Conservation (phyloP, 2,329 filamentous ascomycete genomes). For the Elsinoe arachidis region DNA sequence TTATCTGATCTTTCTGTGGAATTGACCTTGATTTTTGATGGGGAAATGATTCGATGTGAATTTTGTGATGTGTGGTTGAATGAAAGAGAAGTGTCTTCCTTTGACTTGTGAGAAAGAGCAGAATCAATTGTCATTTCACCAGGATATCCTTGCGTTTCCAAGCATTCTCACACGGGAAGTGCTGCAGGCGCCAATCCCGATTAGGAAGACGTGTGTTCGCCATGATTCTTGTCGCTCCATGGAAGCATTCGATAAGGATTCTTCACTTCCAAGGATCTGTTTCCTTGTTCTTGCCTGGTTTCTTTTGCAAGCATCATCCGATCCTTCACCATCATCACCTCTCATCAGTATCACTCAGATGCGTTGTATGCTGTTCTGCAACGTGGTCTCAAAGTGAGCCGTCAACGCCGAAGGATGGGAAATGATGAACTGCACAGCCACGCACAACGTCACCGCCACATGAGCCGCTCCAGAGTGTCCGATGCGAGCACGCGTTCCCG, state of each 20-base stretch:
- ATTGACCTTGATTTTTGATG: too few relatives aligned
- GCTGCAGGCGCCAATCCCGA: background rate
- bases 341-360: background rate
- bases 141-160: background rate
- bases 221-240: background rate
- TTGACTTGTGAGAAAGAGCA: background rate
- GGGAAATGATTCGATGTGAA: too few relatives aligned
- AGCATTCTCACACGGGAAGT: background rate
- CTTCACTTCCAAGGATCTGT: background rate
- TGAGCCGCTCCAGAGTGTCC: background rate
- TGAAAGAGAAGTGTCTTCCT: background rate
- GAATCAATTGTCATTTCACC: background rate
- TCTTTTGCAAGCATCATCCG: background rate
- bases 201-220: background rate
- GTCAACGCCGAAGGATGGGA: background rate
- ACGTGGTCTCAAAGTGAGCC: background rate
- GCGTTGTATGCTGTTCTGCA: too few relatives aligned
- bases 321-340: background rate
- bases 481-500: slow-evolving; percentile 2
- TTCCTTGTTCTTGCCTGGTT: background rate
- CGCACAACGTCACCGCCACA: background rate
- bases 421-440: background rate
- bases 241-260: slow-evolving; percentile 2
- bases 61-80: background rate
- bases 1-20: background rate